Evolutionary conservation across 2,329 filamentous ascomycete species (phyloP), one percentile per base, ranked within the genome.

Genomic region (Sporothrix dimorphospora): DNA sequence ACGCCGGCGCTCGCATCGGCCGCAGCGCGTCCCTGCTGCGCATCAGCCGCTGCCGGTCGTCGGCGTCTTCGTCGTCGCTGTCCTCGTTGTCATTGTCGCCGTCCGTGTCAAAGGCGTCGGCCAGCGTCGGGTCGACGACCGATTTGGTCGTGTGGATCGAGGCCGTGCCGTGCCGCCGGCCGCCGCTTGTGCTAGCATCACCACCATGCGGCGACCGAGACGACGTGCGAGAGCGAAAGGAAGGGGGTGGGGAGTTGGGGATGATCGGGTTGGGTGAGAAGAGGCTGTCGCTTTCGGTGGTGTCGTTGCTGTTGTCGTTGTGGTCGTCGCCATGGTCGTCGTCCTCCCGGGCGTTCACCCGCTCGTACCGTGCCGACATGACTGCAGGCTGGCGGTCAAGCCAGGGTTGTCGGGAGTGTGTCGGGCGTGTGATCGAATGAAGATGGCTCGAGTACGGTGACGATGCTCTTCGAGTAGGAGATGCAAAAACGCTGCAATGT

Each of bases 81-180:
- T 90, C 92, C 76, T 92, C 92, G 78, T 91, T 89, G 80, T 98
- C 94, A 76, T 92, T 91, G 74, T 91, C 93, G 74, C 91, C 92
- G 76, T 92, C 92, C 78, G 92, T 89, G 79, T 94, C 95, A 81
- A 99, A 99, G 0, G 96, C 94, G 79, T 98, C 95, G 77, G 93
- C 93, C 16, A 99, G 87, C n/a, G 93, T 91, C 74, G 92, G 87
- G 77, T 97, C 90, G 73, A 94, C 91, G 4, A 45, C 45, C 9
- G 57, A 51, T 5, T 59, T 38, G 45, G 40, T 53, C 30, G 27
- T 51, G 34, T 38, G 49, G 11, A 42, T 7, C 2, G 59, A 65
- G 4, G 59, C 59, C 4, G 59, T 65, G 59, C 59, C 59, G 59
- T 45, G 59, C n/a, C 38, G 59, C 12, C 59, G 38, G 59, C 59